Conservation (phyloP, 1,139 yeast species). For the Nakaseomyces nivariensis region DNA sequence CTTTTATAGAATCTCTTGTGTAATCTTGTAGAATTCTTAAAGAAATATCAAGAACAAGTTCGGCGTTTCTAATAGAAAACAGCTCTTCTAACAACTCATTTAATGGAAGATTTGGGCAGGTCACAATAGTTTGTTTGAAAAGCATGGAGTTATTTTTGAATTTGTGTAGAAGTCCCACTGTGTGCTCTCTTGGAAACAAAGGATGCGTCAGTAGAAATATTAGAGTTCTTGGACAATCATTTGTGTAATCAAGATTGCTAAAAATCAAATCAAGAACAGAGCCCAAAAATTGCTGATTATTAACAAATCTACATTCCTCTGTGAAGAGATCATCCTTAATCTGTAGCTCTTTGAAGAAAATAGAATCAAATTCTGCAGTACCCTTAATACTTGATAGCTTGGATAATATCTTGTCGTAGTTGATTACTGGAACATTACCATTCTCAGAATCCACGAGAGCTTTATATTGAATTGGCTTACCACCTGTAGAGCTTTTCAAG, state of each 20-base stretch:
- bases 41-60: constrained; percentile 60
- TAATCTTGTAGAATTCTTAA: constrained; percentile 56
- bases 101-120: constrained; percentile 62
- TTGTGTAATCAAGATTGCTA: constrained; percentile 13
- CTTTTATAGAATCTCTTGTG: constrained; percentile 26
- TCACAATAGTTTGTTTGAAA: constrained; percentile 70
- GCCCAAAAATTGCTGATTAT: constrained; percentile 47
- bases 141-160: constrained; percentile 49
- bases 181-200: constrained; percentile 54
- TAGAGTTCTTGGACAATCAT: constrained; percentile 46
- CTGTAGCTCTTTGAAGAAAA: constrained; percentile 26
- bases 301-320: constrained; percentile 55
- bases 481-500: constrained; percentile 12
- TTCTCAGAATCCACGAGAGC: constrained; percentile 17
- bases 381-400: constrained; percentile 14
- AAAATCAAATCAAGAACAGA: constrained; percentile 41
- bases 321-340: constrained; percentile 42
- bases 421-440: constrained; percentile 13
- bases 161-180: constrained; percentile 44
- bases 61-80: constrained; percentile 44
- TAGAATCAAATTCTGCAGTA: constrained; percentile 21
- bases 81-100: constrained; percentile 55
- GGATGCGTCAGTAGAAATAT: constrained; percentile 82
- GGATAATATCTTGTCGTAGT: constrained; percentile 24
- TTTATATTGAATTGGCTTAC: constrained; percentile 16